Conservation (phyloP, 2,329 filamentous ascomycete species). For the Diaporthe caulivora region DNA sequence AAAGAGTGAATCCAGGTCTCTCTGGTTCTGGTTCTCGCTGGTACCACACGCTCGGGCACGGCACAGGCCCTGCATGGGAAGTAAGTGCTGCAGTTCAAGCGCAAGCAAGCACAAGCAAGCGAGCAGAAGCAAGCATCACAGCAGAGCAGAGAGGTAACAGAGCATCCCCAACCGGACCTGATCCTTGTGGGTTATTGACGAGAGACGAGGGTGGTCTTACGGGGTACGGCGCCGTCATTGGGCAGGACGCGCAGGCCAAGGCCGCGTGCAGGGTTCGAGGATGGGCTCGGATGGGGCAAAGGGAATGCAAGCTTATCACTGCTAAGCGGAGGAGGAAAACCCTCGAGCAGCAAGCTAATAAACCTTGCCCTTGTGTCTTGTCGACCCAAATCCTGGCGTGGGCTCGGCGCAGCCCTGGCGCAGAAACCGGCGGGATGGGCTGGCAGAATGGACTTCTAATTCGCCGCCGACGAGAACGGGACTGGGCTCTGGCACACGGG, state of each 20-base stretch:
- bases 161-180: not conserved
- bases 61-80: conserved; percentile 6
- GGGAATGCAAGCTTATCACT: conserved; percentile 25
- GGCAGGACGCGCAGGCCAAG: conserved; percentile 6
- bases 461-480: not conserved
- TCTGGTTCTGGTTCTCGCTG: conserved; percentile 1
- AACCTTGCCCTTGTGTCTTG: too few relatives aligned
- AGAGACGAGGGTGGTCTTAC: not conserved
- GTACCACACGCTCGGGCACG: conserved; percentile 10
- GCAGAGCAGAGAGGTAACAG: not conserved
- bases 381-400: not conserved
- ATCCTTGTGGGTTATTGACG: conserved; percentile 2
- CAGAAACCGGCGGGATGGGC: conserved; percentile 5
- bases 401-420: conserved; percentile 30
- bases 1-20: conserved; percentile 3
- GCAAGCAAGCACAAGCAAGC: too few relatives aligned
- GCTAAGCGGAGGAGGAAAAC: not conserved
- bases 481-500: not conserved
- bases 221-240: not conserved
- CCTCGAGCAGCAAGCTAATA: not conserved
- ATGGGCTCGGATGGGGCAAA: not conserved
- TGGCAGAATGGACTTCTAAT: not conserved
- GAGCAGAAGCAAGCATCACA: not conserved
- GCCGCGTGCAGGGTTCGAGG: conserved; percentile 16
- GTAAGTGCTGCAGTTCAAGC: too few relatives aligned